These are phyloP conservation scores for Saccharomycopsis schoenii DNA, from an alignment of 805 yeast species.

Conservation along the genomic window DNA sequence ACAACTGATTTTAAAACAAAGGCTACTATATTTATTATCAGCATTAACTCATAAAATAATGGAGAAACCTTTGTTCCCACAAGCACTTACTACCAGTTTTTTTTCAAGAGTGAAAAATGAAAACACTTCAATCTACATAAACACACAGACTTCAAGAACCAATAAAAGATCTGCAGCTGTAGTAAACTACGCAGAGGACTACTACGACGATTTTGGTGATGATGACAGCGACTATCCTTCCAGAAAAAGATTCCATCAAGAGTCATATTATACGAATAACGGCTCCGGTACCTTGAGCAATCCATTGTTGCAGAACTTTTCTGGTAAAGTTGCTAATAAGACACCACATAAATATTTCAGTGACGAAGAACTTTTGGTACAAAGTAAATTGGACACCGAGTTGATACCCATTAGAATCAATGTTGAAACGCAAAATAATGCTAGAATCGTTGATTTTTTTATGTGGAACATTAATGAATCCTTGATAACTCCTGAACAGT, in stretches of 20 bases:
- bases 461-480: conserved; percentile 67
- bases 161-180: conserved; percentile 65
- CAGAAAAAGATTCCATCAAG: conserved; percentile 1
- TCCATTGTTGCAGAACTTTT: conserved; percentile 25
- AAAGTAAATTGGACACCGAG: conserved; percentile 24
- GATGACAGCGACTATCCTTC: conserved; percentile 19
- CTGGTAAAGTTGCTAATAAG: conserved; percentile 32
- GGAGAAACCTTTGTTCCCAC: conserved; percentile 41
- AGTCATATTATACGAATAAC: neutral
- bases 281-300: conserved; percentile 19
- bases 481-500: conserved; percentile 59
- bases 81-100: conserved; percentile 71
- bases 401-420: conserved; percentile 60
- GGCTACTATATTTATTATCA: too few species aligned
- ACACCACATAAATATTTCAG: conserved; percentile 24
- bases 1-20: too few species aligned
- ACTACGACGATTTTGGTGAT: conserved; percentile 42
- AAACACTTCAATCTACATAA: conserved; percentile 60
- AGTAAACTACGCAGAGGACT: conserved; percentile 76
- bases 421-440: conserved; percentile 45
- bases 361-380: neutral
- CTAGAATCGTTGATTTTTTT: conserved; percentile 49
- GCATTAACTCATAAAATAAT: neutral
- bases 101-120: conserved; percentile 63
- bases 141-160: conserved; percentile 67